A percentile compares a stretch with the other conserved stretches of the same genome.
These are phyloP conservation scores for Aureobasidium melanogenum DNA, from an alignment of 2,329 filamentous ascomycete genomes.

Conservation along the genomic window DNA sequence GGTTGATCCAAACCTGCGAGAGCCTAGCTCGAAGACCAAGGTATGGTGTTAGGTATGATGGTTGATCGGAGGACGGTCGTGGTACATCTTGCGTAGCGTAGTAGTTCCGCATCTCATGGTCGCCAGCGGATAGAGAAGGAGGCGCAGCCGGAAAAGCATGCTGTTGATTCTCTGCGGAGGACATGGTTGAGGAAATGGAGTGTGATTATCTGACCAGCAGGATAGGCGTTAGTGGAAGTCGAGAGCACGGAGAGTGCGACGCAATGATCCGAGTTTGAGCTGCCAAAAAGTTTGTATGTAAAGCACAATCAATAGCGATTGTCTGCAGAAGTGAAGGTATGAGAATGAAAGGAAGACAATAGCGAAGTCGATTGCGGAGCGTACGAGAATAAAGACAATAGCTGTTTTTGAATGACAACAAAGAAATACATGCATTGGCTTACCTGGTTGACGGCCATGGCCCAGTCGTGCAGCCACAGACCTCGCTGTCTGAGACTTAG, in stretches of 20 bases:
- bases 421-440: conserved; percentile 13
- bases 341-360: conserved; percentile 6
- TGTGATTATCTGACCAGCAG: conserved; percentile 16
- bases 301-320: neutral
- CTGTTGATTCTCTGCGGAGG: conserved; percentile 45
- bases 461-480: conserved; percentile 24
- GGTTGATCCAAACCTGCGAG: conserved; percentile 95
- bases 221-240: conserved; percentile 10
- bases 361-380: conserved; percentile 18
- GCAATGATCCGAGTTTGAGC: neutral
- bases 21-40: conserved; percentile 80
- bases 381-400: conserved; percentile 23
- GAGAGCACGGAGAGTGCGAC: neutral
- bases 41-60: conserved; percentile 74
- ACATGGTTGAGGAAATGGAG: conserved; percentile 28
- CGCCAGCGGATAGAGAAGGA: conserved; percentile 52
- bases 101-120: conserved; percentile 54
- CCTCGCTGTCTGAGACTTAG: conserved; percentile 25
- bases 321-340: conserved; percentile 6
- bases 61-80: conserved; percentile 52
- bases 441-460: conserved; percentile 23
- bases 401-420: conserved; percentile 27
- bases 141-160: conserved; percentile 45
- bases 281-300: neutral
- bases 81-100: conserved; percentile 47